Evolutionary conservation across 2,329 filamentous ascomycete genomes (phyloP).

Genomic region (Torrubiella hemipterigena): DNA sequence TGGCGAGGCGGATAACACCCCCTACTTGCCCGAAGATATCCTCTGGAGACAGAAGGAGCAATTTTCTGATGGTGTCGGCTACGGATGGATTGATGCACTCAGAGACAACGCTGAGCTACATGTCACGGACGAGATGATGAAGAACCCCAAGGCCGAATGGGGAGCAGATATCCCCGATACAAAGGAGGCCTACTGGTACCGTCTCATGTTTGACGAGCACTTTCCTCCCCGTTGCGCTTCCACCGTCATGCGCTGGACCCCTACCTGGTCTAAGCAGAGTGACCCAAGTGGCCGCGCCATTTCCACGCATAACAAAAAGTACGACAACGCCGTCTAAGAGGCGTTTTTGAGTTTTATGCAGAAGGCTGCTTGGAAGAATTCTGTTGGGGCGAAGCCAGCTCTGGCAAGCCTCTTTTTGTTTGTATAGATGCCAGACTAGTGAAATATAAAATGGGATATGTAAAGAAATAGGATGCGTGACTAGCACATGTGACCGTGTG

Average conservation of each 20-base stretch:
- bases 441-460: too few species aligned
- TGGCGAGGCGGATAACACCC: conserved; percentile 66
- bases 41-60: conserved; percentile 99
- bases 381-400: too few species aligned
- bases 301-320: conserved; percentile 63
- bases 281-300: conserved; percentile 90
- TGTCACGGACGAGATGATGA: conserved; percentile 95
- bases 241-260: conserved; percentile 93
- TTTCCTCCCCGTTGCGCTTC: conserved; percentile 85
- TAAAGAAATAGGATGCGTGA: too few species aligned
- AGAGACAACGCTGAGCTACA: conserved; percentile 88
- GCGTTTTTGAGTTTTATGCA: conserved; percentile 5
- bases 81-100: conserved; percentile 96
- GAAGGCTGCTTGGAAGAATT: conserved; percentile 1
- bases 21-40: conserved; percentile 93
- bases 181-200: conserved; percentile 99
- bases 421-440: too few species aligned
- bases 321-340: conserved; percentile 36
- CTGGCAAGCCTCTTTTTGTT: too few species aligned
- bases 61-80: conserved; percentile 96
- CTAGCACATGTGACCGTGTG: too few species aligned
- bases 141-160: conserved; percentile 96
- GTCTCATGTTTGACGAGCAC: conserved; percentile 96
- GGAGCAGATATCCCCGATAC: conserved; percentile 83
- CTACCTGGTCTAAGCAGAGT: conserved; percentile 92